Percentiles rank a stretch among this genome's conserved stretches.
Evolutionary conservation across 2,329 filamentous ascomycete species (phyloP).

Genomic region (Trichophyton verrucosum): DNA sequence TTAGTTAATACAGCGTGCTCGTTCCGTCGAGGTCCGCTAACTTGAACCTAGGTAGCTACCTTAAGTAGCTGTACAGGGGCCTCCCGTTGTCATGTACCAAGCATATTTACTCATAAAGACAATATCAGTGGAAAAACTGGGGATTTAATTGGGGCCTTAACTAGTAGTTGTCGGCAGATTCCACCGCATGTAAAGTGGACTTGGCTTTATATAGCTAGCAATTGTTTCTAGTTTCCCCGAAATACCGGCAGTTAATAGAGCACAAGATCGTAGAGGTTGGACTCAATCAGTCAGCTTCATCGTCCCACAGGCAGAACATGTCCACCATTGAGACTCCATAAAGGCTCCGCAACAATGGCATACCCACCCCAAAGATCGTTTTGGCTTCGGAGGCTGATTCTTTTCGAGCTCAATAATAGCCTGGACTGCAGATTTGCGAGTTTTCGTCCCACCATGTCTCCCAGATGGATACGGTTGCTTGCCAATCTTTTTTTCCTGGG

Average conservation of each 20-base stretch:
- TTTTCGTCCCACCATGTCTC: constrained; percentile 6
- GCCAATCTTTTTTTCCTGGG: constrained; percentile 4
- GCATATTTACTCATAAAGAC: too few species aligned
- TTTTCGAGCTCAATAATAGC: constrained; percentile 28
- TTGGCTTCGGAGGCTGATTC: constrained; percentile 33
- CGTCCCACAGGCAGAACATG: constrained; percentile 46
- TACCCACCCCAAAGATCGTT: constrained; percentile 45
- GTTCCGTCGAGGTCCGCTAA: too few species aligned
- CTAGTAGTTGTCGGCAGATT: too few species aligned
- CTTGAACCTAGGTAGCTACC: too few species aligned
- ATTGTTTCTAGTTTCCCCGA: too few species aligned
- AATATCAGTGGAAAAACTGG: too few species aligned
- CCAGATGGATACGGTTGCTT: neutral
- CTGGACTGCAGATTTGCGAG: constrained; percentile 26
- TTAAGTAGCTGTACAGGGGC: too few species aligned
- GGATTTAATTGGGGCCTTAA: too few species aligned
- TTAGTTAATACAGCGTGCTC: too few species aligned
- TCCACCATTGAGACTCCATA: constrained; percentile 55
- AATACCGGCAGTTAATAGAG: neutral
- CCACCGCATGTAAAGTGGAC: too few species aligned
- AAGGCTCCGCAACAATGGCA: constrained; percentile 48
- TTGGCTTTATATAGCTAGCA: too few species aligned
- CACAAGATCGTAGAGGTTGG: neutral
- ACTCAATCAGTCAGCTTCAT: constrained; percentile 37
- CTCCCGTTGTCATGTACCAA: too few species aligned